A percentile compares a stretch with the other conserved stretches of the same genome.
phyloP scores from a whole-genome alignment of 2,329 filamentous ascomycete species.

The Chaetomium olivaceum region DNA sequence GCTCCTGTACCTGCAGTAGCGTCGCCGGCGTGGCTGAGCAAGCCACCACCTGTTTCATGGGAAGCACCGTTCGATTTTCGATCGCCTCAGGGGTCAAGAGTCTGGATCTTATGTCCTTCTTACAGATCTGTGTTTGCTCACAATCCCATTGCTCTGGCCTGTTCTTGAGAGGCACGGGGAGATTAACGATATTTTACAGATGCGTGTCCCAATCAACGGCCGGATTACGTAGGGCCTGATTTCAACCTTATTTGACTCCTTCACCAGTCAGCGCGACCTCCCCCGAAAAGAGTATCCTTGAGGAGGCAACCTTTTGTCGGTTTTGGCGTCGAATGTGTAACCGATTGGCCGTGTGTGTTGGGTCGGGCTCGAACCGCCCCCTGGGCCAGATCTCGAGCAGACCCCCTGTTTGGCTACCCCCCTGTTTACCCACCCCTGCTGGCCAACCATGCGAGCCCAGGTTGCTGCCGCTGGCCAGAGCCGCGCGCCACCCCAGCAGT shows the following conservation, averaged over 20 bases:
- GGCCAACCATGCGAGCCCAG: conserved; percentile 21
- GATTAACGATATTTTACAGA: not conserved
- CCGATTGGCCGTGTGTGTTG: conserved; percentile 28
- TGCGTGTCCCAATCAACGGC: not conserved
- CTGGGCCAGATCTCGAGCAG: conserved; percentile 23
- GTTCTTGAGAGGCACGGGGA: not conserved
- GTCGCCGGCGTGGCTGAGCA: conserved; percentile 31
- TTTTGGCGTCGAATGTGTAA: conserved; percentile 23
- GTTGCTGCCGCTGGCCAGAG: conserved; percentile 24
- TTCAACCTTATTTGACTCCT: conserved; percentile 2
- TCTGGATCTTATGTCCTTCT: not conserved
- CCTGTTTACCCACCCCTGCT: conserved; percentile 23
- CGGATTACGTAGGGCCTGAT: not conserved
- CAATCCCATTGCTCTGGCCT: not conserved
- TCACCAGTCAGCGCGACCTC: not conserved
- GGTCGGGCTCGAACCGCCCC: conserved; percentile 22
- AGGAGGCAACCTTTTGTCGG: conserved; percentile 13
- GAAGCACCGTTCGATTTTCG: conserved; percentile 1
- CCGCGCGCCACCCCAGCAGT: conserved; percentile 29
- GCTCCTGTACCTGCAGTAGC: conserved; percentile 34
- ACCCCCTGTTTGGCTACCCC: conserved; percentile 15
- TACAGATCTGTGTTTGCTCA: not conserved
- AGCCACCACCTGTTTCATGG: conserved; percentile 28
- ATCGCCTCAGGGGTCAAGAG: not conserved
- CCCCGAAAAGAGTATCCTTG: not conserved